These are phyloP conservation scores for Pistacia atlantica DNA, from an alignment of 345 rosid species.

Conservation along the genomic window DNA sequence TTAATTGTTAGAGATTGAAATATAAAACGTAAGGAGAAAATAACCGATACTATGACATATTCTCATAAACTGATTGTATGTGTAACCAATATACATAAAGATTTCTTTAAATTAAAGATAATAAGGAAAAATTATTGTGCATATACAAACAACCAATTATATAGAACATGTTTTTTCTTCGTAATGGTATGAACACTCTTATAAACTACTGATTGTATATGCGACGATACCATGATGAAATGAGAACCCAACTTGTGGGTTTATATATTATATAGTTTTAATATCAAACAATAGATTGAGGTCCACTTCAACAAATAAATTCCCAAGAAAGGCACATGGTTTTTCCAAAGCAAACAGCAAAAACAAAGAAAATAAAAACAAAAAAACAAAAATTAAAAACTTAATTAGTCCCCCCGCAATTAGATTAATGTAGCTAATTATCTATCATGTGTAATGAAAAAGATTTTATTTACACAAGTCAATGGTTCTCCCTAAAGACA, in stretches of 20 bases:
- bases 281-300: background rate
- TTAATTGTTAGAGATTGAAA: no score
- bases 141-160: no score
- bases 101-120: no score
- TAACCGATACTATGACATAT: no score
- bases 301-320: constrained; percentile 2
- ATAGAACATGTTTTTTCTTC: no score
- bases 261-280: no score
- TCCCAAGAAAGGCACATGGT: constrained; percentile 5
- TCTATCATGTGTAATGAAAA: background rate
- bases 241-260: background rate
- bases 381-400: background rate
- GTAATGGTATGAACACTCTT: no score
- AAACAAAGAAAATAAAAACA: background rate
- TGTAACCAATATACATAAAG: no score
- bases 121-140: no score
- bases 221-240: background rate
- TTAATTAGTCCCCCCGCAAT: background rate
- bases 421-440: background rate
- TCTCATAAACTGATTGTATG: no score
- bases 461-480: constrained; percentile 30
- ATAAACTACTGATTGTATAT: no score
- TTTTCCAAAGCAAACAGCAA: background rate
- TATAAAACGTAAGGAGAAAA: no score
- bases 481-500: constrained; percentile 31